Percentiles rank a stretch among this genome's conserved stretches.
Evolutionary conservation across 768 basidiomycete genomes (phyloP).

Genomic region (Phlegmacium glaucopus): DNA sequence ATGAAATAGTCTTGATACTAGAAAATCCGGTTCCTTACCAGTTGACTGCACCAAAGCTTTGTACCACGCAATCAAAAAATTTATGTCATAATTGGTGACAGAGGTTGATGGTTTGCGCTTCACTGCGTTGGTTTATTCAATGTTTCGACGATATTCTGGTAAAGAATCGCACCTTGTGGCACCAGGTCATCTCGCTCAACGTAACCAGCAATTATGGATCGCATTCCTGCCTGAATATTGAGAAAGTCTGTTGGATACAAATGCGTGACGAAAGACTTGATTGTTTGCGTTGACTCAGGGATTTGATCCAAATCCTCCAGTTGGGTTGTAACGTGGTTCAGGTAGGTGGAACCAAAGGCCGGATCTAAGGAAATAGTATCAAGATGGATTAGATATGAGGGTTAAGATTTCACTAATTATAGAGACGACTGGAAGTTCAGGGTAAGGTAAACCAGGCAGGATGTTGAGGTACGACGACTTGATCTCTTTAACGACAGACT

Average conservation of each 20-base stretch:
- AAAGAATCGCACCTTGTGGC: conserved; percentile 17
- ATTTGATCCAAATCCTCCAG: conserved; percentile 27
- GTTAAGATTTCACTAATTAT: conserved; percentile 43
- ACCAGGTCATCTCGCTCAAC: conserved; percentile 32
- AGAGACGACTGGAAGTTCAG: conserved; percentile 58
- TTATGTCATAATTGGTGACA: conserved; percentile 60
- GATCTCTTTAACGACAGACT: conserved; percentile 41
- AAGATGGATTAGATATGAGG: neutral
- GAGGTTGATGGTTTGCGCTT: conserved; percentile 49
- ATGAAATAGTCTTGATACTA: neutral
- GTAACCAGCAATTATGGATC: conserved; percentile 51
- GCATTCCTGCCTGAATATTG: conserved; percentile 52
- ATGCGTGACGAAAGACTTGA: conserved; percentile 30
- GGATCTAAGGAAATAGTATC: conserved; percentile 30
- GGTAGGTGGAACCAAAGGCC: conserved; percentile 41
- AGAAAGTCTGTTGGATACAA: conserved; percentile 57
- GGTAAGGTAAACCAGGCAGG: conserved; percentile 53
- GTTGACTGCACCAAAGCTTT: conserved; percentile 32
- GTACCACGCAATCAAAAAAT: conserved; percentile 59
- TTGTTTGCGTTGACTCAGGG: conserved; percentile 2
- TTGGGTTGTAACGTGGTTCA: conserved; percentile 39
- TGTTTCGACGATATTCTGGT: neutral
- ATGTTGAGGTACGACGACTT: conserved; percentile 38
- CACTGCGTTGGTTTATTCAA: conserved; percentile 20
- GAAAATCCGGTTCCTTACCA: conserved; percentile 23